phyloP scores from a whole-genome alignment of 2,329 filamentous ascomycete genomes.

The Pseudogymnoascus destructans region DNA sequence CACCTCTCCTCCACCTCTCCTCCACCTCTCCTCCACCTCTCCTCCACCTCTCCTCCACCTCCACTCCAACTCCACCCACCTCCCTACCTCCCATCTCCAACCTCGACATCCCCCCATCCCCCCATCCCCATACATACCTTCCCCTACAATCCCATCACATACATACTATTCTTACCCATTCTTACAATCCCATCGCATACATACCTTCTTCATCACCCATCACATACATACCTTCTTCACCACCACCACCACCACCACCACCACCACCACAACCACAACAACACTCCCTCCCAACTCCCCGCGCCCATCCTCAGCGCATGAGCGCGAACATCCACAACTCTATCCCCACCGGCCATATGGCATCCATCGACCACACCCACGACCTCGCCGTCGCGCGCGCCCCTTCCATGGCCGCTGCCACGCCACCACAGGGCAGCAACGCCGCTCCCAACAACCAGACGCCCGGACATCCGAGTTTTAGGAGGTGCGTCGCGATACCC shows the following conservation, averaged over 20 bases:
- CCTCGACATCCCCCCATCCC: background rate
- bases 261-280: no score
- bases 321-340: background rate
- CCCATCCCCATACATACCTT: background rate
- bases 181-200: no score
- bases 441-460: constrained; percentile 23
- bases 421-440: constrained; percentile 19
- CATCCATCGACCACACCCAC: constrained; percentile 25
- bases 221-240: background rate
- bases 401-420: constrained; percentile 14
- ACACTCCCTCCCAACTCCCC: background rate
- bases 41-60: no score
- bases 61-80: background rate
- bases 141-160: no score
- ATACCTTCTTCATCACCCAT: no score
- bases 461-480: constrained; percentile 41
- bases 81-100: background rate
- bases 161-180: no score
- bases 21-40: no score
- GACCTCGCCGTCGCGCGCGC: background rate
- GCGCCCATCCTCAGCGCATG: background rate
- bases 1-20: no score
- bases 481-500: constrained; percentile 35
- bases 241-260: background rate
- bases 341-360: constrained; percentile 24